A percentile compares a stretch with the other conserved stretches of the same genome.
These are phyloP conservation scores for Hypoxylon sp. DNA, from an alignment of 2,329 filamentous ascomycete genomes.

Conservation along the genomic window DNA sequence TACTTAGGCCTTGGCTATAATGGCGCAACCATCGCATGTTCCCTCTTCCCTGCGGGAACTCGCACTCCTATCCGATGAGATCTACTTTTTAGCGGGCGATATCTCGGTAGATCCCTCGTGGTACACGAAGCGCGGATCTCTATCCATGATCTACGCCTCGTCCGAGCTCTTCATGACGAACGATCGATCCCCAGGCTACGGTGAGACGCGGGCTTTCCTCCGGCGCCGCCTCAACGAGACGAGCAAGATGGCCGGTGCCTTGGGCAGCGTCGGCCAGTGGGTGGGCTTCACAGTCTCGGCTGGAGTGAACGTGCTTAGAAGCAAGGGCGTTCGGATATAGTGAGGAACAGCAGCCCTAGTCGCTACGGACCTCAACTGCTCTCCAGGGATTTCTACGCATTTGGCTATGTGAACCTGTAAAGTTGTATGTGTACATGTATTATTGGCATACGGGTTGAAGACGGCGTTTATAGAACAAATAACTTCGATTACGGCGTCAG, in stretches of 20 bases:
- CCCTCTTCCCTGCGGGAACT: conserved; percentile 84
- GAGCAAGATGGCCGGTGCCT: conserved; percentile 71
- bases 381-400: neutral
- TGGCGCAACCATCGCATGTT: conserved; percentile 87
- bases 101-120: conserved; percentile 85
- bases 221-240: conserved; percentile 81
- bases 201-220: conserved; percentile 85
- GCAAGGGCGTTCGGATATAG: conserved; percentile 86
- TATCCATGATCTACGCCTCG: conserved; percentile 75
- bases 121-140: conserved; percentile 78
- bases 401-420: conserved; percentile 1
- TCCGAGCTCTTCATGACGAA: conserved; percentile 96
- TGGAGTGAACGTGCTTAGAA: conserved; percentile 85
- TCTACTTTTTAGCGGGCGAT: conserved; percentile 90
- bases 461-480: conserved; percentile 7
- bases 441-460: conserved; percentile 3
- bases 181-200: conserved; percentile 80
- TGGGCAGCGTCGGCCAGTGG: conserved; percentile 80
- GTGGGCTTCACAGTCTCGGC: conserved; percentile 84
- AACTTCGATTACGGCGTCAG: neutral
- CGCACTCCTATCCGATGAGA: conserved; percentile 87
- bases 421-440: conserved; percentile 12
- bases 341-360: neutral
- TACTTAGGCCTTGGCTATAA: conserved; percentile 83
- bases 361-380: neutral